Conservation (phyloP, 257 asterid species). For the Solanum raphanifolium region DNA sequence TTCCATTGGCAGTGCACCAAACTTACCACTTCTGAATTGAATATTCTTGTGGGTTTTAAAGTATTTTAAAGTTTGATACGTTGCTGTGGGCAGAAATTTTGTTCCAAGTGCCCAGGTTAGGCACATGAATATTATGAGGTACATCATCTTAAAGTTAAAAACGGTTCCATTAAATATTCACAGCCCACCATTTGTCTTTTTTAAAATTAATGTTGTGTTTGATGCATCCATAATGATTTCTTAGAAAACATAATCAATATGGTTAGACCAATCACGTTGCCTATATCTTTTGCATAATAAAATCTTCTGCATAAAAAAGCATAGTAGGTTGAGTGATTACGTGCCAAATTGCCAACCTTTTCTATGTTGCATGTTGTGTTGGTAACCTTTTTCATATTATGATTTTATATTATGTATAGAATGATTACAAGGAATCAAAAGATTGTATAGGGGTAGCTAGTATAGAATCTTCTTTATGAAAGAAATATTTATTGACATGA, state of each 20-base stretch:
- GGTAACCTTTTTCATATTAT: neutral
- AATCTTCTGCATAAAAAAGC: neutral
- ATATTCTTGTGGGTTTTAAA: slow-evolving; percentile 19
- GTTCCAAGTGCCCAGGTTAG: neutral
- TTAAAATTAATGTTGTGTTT: neutral
- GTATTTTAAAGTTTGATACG: slow-evolving; percentile 5
- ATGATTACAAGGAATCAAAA: neutral
- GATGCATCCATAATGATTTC: neutral
- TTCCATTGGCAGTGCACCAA: slow-evolving; percentile 65
- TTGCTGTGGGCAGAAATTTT: neutral
- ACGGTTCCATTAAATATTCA: neutral
- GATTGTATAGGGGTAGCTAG: neutral
- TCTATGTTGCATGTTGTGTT: slow-evolving; percentile 1
- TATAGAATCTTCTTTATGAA: neutral
- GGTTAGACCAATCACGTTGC: neutral
- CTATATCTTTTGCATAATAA: neutral
- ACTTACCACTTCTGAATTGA: neutral
- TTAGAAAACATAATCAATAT: neutral
- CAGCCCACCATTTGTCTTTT: neutral
- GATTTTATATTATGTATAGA: neutral
- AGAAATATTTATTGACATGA: neutral
- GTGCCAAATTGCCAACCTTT: neutral
- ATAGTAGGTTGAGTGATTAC: neutral
- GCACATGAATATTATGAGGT: slow-evolving; percentile 1
- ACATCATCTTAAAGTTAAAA: neutral